A percentile compares a stretch with the other conserved stretches of the same genome.
Conservation (phyloP, 1,284 basidiomycete species). For the Pascua guehoae region DNA sequence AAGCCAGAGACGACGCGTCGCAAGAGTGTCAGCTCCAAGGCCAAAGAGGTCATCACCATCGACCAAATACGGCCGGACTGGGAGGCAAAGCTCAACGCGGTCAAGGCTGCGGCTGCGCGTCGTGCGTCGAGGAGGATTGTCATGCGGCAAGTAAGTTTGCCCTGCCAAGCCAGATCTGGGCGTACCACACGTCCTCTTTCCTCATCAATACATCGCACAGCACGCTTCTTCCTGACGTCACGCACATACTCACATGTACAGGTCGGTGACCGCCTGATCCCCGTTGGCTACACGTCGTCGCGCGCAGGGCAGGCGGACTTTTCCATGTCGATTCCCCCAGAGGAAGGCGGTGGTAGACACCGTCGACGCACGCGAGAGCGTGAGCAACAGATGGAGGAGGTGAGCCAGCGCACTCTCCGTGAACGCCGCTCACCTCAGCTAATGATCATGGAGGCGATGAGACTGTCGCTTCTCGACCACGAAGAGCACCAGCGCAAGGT, state of each 20-base stretch:
- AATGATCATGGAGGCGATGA: constrained; percentile 99
- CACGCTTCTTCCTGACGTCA: too few relatives aligned
- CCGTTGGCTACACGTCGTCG: constrained; percentile 78
- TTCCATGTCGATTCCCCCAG: constrained; percentile 36
- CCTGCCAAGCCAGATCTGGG: background rate
- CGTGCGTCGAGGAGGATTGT: constrained; percentile 93
- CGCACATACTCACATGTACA: constrained; percentile 2
- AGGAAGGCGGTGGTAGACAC: constrained; percentile 9
- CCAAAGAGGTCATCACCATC: constrained; percentile 77
- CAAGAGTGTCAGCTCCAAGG: constrained; percentile 52
- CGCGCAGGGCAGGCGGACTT: constrained; percentile 46
- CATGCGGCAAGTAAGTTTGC: constrained; percentile 69
- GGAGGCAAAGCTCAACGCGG: constrained; percentile 85
- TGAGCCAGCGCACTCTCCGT: constrained; percentile 46
- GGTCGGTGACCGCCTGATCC: constrained; percentile 92
- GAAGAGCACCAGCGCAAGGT: constrained; percentile 53
- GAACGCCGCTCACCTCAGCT: constrained; percentile 55
- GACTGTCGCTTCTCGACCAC: constrained; percentile 87
- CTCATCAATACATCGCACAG: too few relatives aligned
- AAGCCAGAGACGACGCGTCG: constrained; percentile 39
- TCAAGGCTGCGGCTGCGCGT: constrained; percentile 79
- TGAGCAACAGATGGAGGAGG: constrained; percentile 83
- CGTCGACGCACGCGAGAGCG: constrained; percentile 28
- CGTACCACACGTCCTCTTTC: too few relatives aligned
- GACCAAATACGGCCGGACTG: constrained; percentile 93